Evolutionary conservation across 2,329 filamentous ascomycete species (phyloP).

Genomic region (Hyphodiscus sp.): DNA sequence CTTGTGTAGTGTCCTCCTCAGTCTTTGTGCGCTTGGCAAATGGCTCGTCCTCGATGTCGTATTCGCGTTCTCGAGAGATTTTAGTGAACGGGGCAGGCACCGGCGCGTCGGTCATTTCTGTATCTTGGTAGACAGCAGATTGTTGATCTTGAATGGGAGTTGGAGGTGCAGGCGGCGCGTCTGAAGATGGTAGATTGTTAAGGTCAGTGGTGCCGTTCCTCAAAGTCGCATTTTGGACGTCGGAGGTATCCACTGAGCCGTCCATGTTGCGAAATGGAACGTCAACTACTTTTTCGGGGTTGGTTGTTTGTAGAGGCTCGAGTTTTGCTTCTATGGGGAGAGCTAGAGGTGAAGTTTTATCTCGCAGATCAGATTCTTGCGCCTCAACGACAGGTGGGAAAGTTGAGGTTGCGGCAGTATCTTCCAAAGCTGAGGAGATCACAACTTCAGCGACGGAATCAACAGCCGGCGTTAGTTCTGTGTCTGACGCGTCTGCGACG

Average conservation of each 20-base stretch:
- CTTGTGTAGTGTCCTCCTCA: constrained; percentile 38
- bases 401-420: constrained; percentile 18
- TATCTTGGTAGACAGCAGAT: constrained; percentile 16
- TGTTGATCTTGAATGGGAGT: neutral
- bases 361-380: constrained; percentile 27
- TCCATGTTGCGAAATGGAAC: neutral
- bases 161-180: constrained; percentile 1
- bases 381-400: constrained; percentile 28
- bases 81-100: constrained; percentile 40
- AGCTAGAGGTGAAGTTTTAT: constrained; percentile 13
- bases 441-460: neutral
- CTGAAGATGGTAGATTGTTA: neutral
- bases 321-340: constrained; percentile 1
- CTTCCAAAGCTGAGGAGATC: constrained; percentile 22
- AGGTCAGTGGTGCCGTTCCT: neutral
- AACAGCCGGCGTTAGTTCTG: neutral
- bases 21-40: constrained; percentile 77
- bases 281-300: neutral
- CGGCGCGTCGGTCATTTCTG: constrained; percentile 30
- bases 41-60: constrained; percentile 60
- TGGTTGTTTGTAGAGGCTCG: neutral
- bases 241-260: neutral
- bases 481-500: neutral
- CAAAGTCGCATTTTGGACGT: neutral
- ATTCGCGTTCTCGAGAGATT: constrained; percentile 68